A percentile compares a stretch with the other conserved stretches of the same genome.
Conservation (phyloP, 192 early-diverging fungal species). For the Geosiphon pyriformis region DNA sequence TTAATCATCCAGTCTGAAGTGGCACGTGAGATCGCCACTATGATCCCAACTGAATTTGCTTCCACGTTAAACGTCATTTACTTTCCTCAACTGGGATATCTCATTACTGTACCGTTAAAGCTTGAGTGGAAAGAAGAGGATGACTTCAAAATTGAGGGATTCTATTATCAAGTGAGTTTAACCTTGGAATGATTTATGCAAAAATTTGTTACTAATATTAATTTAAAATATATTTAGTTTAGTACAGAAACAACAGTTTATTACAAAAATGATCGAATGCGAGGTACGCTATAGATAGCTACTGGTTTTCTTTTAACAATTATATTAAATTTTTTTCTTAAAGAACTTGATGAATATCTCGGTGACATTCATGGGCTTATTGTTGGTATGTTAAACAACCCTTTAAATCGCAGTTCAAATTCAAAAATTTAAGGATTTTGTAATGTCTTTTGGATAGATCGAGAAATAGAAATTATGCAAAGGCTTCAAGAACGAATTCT, state of each 20-base stretch:
- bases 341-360: conserved; percentile 70
- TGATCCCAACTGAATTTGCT: conserved; percentile 49
- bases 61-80: conserved; percentile 65
- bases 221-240: conserved; percentile 57
- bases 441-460: conserved; percentile 43
- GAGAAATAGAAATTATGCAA: conserved; percentile 80
- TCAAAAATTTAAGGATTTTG: background rate
- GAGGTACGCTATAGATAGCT: conserved; percentile 31
- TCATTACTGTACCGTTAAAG: conserved; percentile 62
- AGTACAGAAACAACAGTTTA: conserved; percentile 57
- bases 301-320: background rate
- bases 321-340: background rate
- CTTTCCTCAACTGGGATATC: conserved; percentile 74
- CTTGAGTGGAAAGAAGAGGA: conserved; percentile 41
- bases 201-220: no score
- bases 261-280: conserved; percentile 60
- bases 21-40: conserved; percentile 50
- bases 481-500: conserved; percentile 56
- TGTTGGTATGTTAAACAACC: conserved; percentile 43
- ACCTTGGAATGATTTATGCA: no score
- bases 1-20: conserved; percentile 38
- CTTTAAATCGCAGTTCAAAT: background rate
- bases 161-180: conserved; percentile 52
- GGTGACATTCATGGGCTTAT: conserved; percentile 85
- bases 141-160: conserved; percentile 42